These are phyloP conservation scores for Rosa lucieae DNA, from an alignment of 306 rosid species.

Conservation along the genomic window DNA sequence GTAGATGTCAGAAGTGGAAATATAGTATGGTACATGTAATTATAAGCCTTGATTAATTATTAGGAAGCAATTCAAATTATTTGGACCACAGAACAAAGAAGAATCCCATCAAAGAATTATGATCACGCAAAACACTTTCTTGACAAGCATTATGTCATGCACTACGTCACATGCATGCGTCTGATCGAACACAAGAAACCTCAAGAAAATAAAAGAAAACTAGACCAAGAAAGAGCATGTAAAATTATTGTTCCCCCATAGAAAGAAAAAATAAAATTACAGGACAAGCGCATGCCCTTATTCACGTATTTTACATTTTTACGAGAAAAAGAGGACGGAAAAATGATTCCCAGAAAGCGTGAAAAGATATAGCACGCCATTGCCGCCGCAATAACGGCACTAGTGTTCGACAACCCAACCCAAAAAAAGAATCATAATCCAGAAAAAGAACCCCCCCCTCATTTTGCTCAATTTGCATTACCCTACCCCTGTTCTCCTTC, in stretches of 20 bases:
- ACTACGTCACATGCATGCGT: conserved; percentile 12
- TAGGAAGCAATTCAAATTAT: background rate
- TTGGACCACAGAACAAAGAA: conserved; percentile 33
- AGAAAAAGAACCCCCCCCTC: conserved; percentile 18
- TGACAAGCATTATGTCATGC: conserved; percentile 28
- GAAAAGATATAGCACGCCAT: conserved; percentile 43
- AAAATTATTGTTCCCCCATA: background rate
- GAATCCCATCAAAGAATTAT: conserved; percentile 13
- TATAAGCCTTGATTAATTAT: background rate
- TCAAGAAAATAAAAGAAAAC: background rate
- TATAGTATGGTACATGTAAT: background rate
- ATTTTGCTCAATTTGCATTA: conserved; percentile 10
- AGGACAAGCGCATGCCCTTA: background rate
- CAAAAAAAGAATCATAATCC: background rate
- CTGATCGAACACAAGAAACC: background rate
- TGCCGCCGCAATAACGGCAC: conserved; percentile 80
- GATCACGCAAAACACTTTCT: conserved; percentile 29
- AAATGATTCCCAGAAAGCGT: conserved; percentile 30
- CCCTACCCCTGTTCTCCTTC: conserved; percentile 18
- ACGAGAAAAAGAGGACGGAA: conserved; percentile 9
- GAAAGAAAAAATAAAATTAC: background rate
- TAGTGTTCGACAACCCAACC: conserved; percentile 17
- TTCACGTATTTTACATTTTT: conserved; percentile 5
- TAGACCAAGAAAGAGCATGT: background rate
- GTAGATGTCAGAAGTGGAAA: background rate